Evolutionary conservation across 768 basidiomycete genomes (phyloP).

Genomic region (Lactifluus piperatus): DNA sequence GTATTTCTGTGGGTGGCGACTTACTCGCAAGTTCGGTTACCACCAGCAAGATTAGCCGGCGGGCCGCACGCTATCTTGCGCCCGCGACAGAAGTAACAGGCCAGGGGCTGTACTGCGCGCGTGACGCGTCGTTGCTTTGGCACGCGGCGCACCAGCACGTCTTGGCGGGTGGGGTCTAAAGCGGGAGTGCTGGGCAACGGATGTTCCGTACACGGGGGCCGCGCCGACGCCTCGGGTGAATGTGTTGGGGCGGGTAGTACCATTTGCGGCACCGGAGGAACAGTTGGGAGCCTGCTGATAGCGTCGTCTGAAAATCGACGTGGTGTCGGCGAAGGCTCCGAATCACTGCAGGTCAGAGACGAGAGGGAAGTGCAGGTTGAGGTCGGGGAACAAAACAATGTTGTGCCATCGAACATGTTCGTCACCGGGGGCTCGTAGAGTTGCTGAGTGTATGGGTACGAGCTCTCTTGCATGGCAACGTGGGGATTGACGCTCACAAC

Average conservation of each 20-base stretch:
- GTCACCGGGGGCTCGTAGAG: neutral
- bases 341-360: neutral
- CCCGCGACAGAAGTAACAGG: constrained; percentile 17
- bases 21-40: constrained; percentile 15
- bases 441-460: neutral
- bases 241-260: neutral
- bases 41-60: neutral
- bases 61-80: constrained; percentile 16
- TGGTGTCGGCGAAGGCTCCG: neutral
- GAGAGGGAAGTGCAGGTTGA: constrained; percentile 6
- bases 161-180: neutral
- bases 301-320: neutral
- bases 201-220: neutral
- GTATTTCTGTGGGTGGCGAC: neutral
- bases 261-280: neutral
- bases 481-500: neutral
- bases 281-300: neutral
- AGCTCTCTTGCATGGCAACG: neutral
- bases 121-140: constrained; percentile 14
- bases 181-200: neutral
- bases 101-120: constrained; percentile 13
- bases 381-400: neutral
- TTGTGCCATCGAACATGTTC: neutral
- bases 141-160: constrained; percentile 1
- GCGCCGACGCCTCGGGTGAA: neutral